Evolutionary conservation across 108 stramenopile genomes (phyloP), one percentile per base, ranked within the genome.

Genomic region (Poteriospumella lacustris): DNA sequence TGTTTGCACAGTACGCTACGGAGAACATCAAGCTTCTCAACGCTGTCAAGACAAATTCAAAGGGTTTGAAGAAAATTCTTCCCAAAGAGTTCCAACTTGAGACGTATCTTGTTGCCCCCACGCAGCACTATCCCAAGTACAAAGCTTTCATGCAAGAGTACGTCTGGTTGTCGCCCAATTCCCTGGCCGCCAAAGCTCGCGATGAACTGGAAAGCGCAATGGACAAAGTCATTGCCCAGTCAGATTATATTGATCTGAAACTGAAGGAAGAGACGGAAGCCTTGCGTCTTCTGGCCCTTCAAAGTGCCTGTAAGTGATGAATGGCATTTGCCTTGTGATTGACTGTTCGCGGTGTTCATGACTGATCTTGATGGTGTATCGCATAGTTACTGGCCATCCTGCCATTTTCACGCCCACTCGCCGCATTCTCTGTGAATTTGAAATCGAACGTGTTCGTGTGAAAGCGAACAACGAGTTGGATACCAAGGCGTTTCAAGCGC

Each of bases 1-100:
- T 73, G 5, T 73, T 73, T 42, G 70, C 70, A 5, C 70, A 73
- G 42, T 73, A 52, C 36, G 47, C 47, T 12, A 33, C 70, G 3
- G 70, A 73, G 31, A 42, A 73, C 15, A 12, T 34, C n/a, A 73
- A 73, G 31, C 29, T 56, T 3, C 41, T 73, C 9, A 5, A 73
- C 36, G 70, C 70, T 26, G 47, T 73, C 3, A 38, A 73, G 42
- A 73, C 3, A 29, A 15, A 52, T 73, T 19, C 5, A n/a, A 5
- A 42, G 33, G n/a, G 33, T 5, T 24, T 73, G 3, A 42, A 5
- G 3, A 33, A 5, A 28, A 5, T 73, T 3, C 5, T 73, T 3
- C 64, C 38, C 19, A 39, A 36, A 15, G 38, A 39, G 12, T 19
- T 15, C 36, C 15, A 19, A 36, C 70, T 73, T 3, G 70, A 5